Evolutionary conservation across 345 rosid species (phyloP).

Genomic region (Lagerstroemia speciosa): DNA sequence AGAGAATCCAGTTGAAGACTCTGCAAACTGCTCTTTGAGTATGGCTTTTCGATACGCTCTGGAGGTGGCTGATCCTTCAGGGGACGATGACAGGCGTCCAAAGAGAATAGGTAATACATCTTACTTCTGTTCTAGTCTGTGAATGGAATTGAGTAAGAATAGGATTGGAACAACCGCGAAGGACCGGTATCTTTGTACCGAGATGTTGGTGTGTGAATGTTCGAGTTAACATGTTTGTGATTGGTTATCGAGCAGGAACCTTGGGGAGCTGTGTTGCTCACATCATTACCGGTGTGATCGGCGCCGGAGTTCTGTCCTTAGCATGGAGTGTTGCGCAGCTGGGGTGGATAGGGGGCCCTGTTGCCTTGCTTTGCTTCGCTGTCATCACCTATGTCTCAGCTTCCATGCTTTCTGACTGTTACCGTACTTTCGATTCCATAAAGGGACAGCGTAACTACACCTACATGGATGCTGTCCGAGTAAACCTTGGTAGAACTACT

Average conservation of each 20-base stretch:
- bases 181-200: background rate
- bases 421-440: slow-evolving; percentile 32
- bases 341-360: slow-evolving; percentile 69
- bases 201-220: background rate
- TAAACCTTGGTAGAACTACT: slow-evolving; percentile 27
- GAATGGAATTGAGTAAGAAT: background rate
- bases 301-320: slow-evolving; percentile 47
- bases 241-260: slow-evolving; percentile 30
- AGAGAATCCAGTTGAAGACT: background rate
- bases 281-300: slow-evolving; percentile 43
- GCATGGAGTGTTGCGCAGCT: slow-evolving; percentile 62
- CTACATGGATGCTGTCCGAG: slow-evolving; percentile 39
- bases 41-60: slow-evolving; percentile 27
- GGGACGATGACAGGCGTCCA: slow-evolving; percentile 34
- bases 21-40: background rate
- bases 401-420: slow-evolving; percentile 46
- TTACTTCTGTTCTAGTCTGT: too few relatives aligned
- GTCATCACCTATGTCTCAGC: slow-evolving; percentile 37
- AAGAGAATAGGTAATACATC: slow-evolving; percentile 30
- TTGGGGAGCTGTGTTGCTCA: slow-evolving; percentile 39
- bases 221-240: background rate
- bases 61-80: slow-evolving; percentile 13
- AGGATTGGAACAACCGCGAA: background rate
- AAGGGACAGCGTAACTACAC: slow-evolving; percentile 30
- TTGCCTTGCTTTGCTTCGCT: slow-evolving; percentile 37